Percentiles rank a stretch among this genome's conserved stretches.
These are phyloP conservation scores for Paramecium octaurelia DNA, from an alignment of 73 alveolate genomes.

Conservation along the genomic window DNA sequence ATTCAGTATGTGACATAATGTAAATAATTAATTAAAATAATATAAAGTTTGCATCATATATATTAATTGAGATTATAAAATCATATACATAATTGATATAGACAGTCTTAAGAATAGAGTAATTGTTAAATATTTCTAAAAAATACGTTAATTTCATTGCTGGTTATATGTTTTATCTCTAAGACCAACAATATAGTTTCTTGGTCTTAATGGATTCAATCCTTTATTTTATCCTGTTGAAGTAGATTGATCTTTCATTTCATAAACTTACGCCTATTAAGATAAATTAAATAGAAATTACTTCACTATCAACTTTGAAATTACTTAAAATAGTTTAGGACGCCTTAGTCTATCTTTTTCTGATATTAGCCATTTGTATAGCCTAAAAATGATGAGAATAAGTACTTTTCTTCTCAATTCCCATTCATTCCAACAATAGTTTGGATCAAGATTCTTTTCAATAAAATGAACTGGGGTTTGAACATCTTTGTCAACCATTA, in stretches of 20 bases:
- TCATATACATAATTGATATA: background rate
- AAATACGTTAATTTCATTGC: background rate
- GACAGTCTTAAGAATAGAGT: background rate
- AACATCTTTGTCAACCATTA: constrained; percentile 84
- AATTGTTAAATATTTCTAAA: background rate
- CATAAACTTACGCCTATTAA: constrained; percentile 71
- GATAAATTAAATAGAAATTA: constrained; percentile 73
- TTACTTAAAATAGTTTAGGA: constrained; percentile 91
- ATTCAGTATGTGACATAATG: background rate
- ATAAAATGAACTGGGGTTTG: constrained; percentile 88
- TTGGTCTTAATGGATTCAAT: constrained; percentile 62
- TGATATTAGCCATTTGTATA: constrained; percentile 96
- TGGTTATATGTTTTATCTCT: constrained; percentile 59
- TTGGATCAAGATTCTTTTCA: constrained; percentile 94
- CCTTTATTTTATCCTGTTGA: constrained; percentile 62
- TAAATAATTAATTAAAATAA: background rate
- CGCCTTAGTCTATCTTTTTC: constrained; percentile 92
- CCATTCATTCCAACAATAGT: constrained; percentile 99
- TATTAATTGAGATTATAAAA: background rate
- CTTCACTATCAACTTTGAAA: constrained; percentile 98
- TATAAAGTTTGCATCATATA: background rate
- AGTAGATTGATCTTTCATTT: constrained; percentile 44
- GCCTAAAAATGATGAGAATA: constrained; percentile 68
- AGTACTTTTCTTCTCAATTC: constrained; percentile 67
- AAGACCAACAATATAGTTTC: constrained; percentile 66